A percentile compares a stretch with the other conserved stretches of the same genome.
Conservation (phyloP, 2,329 filamentous ascomycete species). For the Tolypocladium paradoxum region DNA sequence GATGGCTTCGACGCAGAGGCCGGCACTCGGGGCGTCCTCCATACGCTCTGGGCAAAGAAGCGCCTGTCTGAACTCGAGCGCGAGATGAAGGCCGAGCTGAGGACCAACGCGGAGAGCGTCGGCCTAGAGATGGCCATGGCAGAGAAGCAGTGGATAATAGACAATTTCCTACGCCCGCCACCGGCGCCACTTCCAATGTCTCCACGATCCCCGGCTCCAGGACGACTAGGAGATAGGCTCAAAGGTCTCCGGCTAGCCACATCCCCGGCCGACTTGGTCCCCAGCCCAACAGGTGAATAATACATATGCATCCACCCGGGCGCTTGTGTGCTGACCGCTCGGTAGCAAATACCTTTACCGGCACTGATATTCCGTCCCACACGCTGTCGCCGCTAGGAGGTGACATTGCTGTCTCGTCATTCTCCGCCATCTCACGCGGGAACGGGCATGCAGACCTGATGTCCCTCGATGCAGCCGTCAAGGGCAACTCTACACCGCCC, state of each 20-base stretch:
- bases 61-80: conserved; percentile 62
- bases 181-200: conserved; percentile 26
- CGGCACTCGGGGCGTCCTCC: conserved; percentile 71
- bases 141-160: conserved; percentile 76
- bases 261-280: conserved; percentile 51
- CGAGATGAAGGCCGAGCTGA: conserved; percentile 67
- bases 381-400: conserved; percentile 19
- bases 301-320: neutral
- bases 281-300: conserved; percentile 35
- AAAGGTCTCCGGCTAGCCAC: conserved; percentile 71
- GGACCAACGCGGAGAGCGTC: conserved; percentile 67
- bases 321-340: conserved; percentile 14
- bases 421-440: conserved; percentile 18
- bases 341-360: conserved; percentile 24
- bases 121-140: conserved; percentile 74
- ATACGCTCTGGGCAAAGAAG: conserved; percentile 85
- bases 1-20: conserved; percentile 60
- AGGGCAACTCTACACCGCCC: conserved; percentile 10
- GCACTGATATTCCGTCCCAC: conserved; percentile 19
- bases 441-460: conserved; percentile 11
- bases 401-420: conserved; percentile 25
- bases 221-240: conserved; percentile 67
- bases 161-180: conserved; percentile 48
- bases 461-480: conserved; percentile 23
- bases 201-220: conserved; percentile 55